Evolutionary conservation across 2,329 filamentous ascomycete genomes (phyloP).

Genomic region (Cordyceps fumosorosea): DNA sequence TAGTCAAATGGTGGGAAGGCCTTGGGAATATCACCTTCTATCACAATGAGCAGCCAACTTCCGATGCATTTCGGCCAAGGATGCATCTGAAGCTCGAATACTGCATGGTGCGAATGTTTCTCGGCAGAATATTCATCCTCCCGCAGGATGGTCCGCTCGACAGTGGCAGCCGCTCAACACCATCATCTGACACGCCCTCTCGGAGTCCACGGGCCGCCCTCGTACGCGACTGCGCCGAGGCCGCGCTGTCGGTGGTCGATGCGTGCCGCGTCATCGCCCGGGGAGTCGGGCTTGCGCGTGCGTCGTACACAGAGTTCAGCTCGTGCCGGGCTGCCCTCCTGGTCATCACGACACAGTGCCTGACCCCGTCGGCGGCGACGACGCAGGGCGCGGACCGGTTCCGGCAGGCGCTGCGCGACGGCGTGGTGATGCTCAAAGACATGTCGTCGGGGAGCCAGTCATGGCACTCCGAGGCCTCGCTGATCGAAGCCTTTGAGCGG

Average conservation of each 20-base stretch:
- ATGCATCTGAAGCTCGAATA: constrained; percentile 47
- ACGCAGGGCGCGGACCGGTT: constrained; percentile 31
- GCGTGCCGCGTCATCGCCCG: constrained; percentile 42
- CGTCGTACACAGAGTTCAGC: constrained; percentile 50
- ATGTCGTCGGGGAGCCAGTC: constrained; percentile 48
- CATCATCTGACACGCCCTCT: constrained; percentile 21
- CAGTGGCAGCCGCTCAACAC: constrained; percentile 24
- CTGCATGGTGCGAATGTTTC: constrained; percentile 46
- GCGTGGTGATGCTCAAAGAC: constrained; percentile 43
- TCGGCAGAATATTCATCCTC: constrained; percentile 48
- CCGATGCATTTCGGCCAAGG: constrained; percentile 38
- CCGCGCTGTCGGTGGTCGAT: constrained; percentile 43
- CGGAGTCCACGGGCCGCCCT: constrained; percentile 29
- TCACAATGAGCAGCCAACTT: constrained; percentile 31
- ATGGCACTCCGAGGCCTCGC: constrained; percentile 44
- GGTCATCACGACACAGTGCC: constrained; percentile 36
- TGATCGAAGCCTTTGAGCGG: constrained; percentile 46
- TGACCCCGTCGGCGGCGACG: constrained; percentile 17
- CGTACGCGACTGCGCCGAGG: constrained; percentile 47
- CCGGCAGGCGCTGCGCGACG: constrained; percentile 40
- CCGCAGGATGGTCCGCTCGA: constrained; percentile 24
- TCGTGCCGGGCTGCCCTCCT: constrained; percentile 48
- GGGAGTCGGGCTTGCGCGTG: constrained; percentile 46
- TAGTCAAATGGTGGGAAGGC: constrained; percentile 33
- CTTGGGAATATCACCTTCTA: constrained; percentile 26